These are phyloP conservation scores for Phragmites australis DNA, from an alignment of 176 grass and related monocot species.

Conservation along the genomic window DNA sequence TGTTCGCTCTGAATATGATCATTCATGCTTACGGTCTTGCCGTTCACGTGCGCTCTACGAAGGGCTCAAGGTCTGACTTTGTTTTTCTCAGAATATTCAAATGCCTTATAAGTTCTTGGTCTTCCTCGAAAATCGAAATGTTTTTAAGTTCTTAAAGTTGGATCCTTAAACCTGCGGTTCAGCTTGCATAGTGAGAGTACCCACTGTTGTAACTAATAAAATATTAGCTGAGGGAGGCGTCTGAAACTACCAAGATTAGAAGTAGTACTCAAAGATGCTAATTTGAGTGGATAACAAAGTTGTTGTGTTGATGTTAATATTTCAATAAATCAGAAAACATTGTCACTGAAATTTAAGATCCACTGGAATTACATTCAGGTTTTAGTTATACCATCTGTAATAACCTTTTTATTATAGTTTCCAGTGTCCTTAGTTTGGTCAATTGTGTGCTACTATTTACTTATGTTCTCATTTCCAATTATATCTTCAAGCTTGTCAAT, in stretches of 20 bases:
- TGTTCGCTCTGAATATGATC: slow-evolving; percentile 99
- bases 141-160: slow-evolving; percentile 3
- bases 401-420: slow-evolving; percentile 1
- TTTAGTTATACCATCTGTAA: background rate
- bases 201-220: background rate
- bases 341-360: slow-evolving; percentile 7
- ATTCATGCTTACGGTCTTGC: slow-evolving; percentile 95
- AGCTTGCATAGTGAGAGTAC: background rate
- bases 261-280: background rate
- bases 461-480: background rate
- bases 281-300: background rate
- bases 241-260: background rate
- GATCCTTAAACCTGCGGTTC: slow-evolving; percentile 4
- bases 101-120: background rate
- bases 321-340: slow-evolving; percentile 19
- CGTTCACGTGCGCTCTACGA: slow-evolving; percentile 99
- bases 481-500: background rate
- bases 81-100: slow-evolving; percentile 24
- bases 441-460: slow-evolving; percentile 8
- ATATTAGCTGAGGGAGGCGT: slow-evolving; percentile 8
- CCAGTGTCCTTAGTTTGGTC: background rate
- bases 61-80: slow-evolving; percentile 87
- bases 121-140: background rate
- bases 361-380: background rate
- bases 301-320: background rate